These are phyloP conservation scores for Apium graveolens DNA, from an alignment of 129 eudicot species.

Conservation along the genomic window DNA sequence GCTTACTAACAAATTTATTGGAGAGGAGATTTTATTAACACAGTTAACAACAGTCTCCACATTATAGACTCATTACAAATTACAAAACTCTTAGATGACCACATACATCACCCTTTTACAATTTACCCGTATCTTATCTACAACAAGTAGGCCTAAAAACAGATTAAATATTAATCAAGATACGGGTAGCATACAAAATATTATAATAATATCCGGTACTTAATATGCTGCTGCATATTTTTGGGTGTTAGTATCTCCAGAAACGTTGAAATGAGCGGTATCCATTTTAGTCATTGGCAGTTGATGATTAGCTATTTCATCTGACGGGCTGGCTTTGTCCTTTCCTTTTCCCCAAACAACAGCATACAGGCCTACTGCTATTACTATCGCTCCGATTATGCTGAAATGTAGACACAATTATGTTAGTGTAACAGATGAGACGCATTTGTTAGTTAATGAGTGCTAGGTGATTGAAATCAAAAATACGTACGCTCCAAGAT, in stretches of 20 bases:
- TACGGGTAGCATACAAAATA: neutral
- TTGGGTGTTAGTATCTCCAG: neutral
- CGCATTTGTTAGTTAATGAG: neutral
- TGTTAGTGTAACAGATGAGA: neutral
- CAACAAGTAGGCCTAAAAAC: neutral
- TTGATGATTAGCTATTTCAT: neutral
- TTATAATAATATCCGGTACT: neutral
- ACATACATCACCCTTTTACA: neutral
- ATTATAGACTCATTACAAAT: neutral
- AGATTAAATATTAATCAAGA: neutral
- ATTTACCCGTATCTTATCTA: neutral
- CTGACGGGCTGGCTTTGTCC: slow-evolving; percentile 14
- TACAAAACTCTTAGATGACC: neutral
- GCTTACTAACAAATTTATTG: neutral
- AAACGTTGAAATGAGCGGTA: neutral
- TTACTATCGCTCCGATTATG: slow-evolving; percentile 39
- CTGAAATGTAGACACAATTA: slow-evolving; percentile 10
- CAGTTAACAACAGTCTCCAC: neutral
- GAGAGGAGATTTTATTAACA: neutral
- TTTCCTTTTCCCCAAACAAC: slow-evolving; percentile 52
- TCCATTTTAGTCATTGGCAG: slow-evolving; percentile 19
- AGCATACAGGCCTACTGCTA: slow-evolving; percentile 37
- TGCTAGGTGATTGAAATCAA: neutral
- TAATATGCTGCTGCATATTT: neutral
- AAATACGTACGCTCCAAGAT: slow-evolving; percentile 24